Conservation (phyloP, 2,329 filamentous ascomycete species). For the Fusarium sp. region DNA sequence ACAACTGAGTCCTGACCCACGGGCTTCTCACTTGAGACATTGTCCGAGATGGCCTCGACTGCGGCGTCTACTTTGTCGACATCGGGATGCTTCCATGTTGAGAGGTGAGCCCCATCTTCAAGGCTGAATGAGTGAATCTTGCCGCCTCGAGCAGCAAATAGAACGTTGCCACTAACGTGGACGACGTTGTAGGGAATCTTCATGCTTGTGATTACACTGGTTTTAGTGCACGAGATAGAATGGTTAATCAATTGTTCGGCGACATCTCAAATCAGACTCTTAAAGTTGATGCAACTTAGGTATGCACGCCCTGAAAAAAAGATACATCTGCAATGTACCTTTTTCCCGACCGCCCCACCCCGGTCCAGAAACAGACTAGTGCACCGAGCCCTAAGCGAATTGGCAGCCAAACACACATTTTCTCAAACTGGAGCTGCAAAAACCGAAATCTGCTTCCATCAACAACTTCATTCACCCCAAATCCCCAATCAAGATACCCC, state of each 20-base stretch:
- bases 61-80: conserved; percentile 50
- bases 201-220: conserved; percentile 47
- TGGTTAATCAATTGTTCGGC: conserved; percentile 17
- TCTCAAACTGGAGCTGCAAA: conserved; percentile 23
- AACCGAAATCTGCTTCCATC: conserved; percentile 8
- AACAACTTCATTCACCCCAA: conserved; percentile 42
- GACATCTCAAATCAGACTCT: conserved; percentile 35
- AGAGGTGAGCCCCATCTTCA: conserved; percentile 66
- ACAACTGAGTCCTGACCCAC: conserved; percentile 11
- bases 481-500: conserved; percentile 45
- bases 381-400: conserved; percentile 53
- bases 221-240: conserved; percentile 2
- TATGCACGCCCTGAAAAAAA: conserved; percentile 45
- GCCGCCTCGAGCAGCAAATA: conserved; percentile 80
- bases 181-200: conserved; percentile 74
- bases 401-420: conserved; percentile 46
- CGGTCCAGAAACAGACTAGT: conserved; percentile 44
- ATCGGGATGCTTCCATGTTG: conserved; percentile 68
- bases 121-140: conserved; percentile 75
- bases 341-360: conserved; percentile 15
- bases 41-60: conserved; percentile 37
- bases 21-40: conserved; percentile 23
- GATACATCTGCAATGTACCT: conserved; percentile 51
- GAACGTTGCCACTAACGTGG: conserved; percentile 62
- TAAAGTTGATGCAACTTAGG: conserved; percentile 15